These are phyloP conservation scores for Gamsiella multidivaricata DNA, from an alignment of 192 early-diverging fungal genomes.

Conservation along the genomic window DNA sequence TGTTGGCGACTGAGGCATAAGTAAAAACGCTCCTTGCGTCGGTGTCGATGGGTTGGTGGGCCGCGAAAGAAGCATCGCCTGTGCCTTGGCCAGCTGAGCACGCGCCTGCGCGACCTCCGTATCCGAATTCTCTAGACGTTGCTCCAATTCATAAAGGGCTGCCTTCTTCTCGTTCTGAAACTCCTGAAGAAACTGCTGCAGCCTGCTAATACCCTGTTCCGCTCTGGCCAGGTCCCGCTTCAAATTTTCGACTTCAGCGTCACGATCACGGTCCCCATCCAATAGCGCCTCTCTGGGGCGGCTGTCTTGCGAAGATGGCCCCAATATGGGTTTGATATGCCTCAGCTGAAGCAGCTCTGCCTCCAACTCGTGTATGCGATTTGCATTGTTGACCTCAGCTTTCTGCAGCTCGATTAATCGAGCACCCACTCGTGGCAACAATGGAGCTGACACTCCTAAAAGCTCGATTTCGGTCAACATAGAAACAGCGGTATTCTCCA, in stretches of 20 bases:
- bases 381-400: neutral
- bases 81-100: constrained; percentile 38
- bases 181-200: constrained; percentile 47
- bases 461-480: constrained; percentile 1
- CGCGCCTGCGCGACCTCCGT: constrained; percentile 7
- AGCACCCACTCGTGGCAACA: neutral
- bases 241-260: neutral
- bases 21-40: neutral
- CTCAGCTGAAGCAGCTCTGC: neutral
- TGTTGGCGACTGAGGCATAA: neutral
- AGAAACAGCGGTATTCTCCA: constrained; percentile 5
- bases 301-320: too few species aligned
- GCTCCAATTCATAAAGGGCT: constrained; percentile 27
- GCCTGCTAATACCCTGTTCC: constrained; percentile 24
- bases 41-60: neutral
- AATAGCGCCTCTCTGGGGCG: too few species aligned
- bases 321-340: too few species aligned
- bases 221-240: constrained; percentile 11
- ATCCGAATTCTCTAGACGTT: constrained; percentile 23
- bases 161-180: constrained; percentile 43
- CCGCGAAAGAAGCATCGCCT: constrained; percentile 29
- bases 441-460: constrained; percentile 3
- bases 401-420: constrained; percentile 6
- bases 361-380: constrained; percentile 1
- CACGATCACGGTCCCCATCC: neutral